Conservation (phyloP, 106 monocot species). For the Dioscorea alata region DNA sequence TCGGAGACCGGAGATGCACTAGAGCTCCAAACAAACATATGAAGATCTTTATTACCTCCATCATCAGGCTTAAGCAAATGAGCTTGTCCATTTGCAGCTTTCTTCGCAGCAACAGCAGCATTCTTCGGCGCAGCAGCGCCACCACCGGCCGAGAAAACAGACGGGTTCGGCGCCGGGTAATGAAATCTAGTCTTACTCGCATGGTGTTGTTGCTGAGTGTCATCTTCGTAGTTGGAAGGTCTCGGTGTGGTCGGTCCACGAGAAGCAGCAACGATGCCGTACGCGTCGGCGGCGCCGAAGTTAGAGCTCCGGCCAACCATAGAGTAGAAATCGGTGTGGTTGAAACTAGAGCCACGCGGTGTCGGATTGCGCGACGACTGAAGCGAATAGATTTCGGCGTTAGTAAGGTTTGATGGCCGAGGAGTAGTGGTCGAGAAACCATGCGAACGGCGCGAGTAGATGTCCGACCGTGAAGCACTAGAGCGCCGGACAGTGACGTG, state of each 20-base stretch:
- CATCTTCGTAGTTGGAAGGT: conserved; percentile 65
- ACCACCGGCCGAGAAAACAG: conserved; percentile 16
- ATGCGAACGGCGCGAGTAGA: conserved; percentile 71
- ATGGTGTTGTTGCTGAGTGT: conserved; percentile 21
- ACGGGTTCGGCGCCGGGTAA: conserved; percentile 53
- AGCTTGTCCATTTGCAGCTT: conserved; percentile 39
- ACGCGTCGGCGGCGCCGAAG: conserved; percentile 56
- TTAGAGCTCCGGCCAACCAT: conserved; percentile 84
- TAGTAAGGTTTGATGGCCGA: conserved; percentile 87
- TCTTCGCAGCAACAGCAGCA: conserved; percentile 12
- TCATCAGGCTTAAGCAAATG: conserved; percentile 31
- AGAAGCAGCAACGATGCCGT: conserved; percentile 15
- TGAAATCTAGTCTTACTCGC: not conserved
- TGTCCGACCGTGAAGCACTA: conserved; percentile 83
- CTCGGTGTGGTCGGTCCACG: conserved; percentile 44
- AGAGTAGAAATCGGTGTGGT: conserved; percentile 89
- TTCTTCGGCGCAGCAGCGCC: not conserved
- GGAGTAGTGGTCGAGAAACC: conserved; percentile 77
- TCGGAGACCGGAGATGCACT: conserved; percentile 91
- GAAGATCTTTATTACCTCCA: conserved; percentile 55
- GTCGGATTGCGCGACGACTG: conserved; percentile 95
- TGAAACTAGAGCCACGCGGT: conserved; percentile 87
- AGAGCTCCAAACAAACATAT: conserved; percentile 97
- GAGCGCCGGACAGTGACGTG: conserved; percentile 79
- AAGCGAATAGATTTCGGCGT: conserved; percentile 96